A percentile compares a stretch with the other conserved stretches of the same genome.
phyloP scores from a whole-genome alignment of 352 stramenopile genomes.

The Phytophthora ohioensis region DNA sequence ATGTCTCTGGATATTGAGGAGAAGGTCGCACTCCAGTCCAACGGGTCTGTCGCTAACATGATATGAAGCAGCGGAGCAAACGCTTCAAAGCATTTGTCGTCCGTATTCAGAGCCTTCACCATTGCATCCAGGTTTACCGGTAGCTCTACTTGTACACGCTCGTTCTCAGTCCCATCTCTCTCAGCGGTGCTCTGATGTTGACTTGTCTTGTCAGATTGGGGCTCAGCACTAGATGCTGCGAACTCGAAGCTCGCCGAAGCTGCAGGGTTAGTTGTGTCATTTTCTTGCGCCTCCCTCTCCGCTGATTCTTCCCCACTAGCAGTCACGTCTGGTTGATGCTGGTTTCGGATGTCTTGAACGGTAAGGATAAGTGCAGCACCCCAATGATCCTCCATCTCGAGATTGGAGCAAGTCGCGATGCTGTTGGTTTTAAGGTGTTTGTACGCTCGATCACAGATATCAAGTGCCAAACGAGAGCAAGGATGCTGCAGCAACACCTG shows the following conservation, averaged over 20 bases:
- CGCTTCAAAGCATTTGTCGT: slow-evolving; percentile 46
- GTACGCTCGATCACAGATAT: slow-evolving; percentile 33
- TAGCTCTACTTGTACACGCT: slow-evolving; percentile 7
- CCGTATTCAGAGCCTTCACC: slow-evolving; percentile 37
- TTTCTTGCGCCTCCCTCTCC: background rate
- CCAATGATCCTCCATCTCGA: slow-evolving; percentile 44
- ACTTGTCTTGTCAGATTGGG: background rate
- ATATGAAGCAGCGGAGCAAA: slow-evolving; percentile 52
- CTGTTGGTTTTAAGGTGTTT: slow-evolving; percentile 12
- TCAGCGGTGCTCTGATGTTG: slow-evolving; percentile 12
- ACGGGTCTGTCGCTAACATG: slow-evolving; percentile 37
- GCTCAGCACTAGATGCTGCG: background rate
- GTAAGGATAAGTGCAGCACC: slow-evolving; percentile 17
- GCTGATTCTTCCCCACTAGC: slow-evolving; percentile 11
- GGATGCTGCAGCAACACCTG: slow-evolving; percentile 42
- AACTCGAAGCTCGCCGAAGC: background rate
- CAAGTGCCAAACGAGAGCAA: slow-evolving; percentile 26
- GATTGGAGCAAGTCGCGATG: slow-evolving; percentile 11
- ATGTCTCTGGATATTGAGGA: background rate
- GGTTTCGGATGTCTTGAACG: slow-evolving; percentile 15
- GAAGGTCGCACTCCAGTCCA: slow-evolving; percentile 39
- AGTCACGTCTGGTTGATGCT: slow-evolving; percentile 23
- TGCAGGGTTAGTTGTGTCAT: background rate
- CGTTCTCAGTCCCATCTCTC: background rate
- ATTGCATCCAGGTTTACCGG: slow-evolving; percentile 22